Conservation (phyloP, 257 asterid species). For the Solanum neorickii region DNA sequence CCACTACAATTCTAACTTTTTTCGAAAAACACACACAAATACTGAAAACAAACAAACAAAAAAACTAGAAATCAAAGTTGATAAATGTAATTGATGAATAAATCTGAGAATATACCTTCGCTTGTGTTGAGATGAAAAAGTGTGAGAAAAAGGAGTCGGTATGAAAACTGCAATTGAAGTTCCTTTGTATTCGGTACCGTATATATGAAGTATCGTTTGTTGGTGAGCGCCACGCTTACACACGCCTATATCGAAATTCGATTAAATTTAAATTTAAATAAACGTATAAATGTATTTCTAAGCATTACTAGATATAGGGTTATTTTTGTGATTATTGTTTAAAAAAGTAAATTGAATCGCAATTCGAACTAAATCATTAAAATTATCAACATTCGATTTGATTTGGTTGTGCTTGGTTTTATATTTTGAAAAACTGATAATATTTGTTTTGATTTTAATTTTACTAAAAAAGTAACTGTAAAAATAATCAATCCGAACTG, state of each 20-base stretch:
- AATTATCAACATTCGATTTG: too few species aligned
- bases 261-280: too few species aligned
- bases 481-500: too few species aligned
- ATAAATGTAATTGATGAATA: not conserved
- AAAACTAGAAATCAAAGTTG: not conserved
- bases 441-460: too few species aligned
- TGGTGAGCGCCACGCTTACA: not conserved
- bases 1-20: not conserved
- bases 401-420: too few species aligned
- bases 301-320: too few species aligned
- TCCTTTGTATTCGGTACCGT: not conserved
- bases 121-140: not conserved
- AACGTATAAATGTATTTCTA: fast-evolving
- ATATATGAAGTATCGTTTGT: not conserved
- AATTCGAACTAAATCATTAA: too few species aligned
- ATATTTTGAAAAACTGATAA: too few species aligned
- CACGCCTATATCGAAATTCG: too few species aligned
- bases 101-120: not conserved
- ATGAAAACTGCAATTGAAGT: not conserved
- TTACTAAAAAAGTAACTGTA: too few species aligned
- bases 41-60: not conserved
- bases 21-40: not conserved
- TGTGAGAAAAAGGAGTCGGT: not conserved
- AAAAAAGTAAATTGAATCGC: too few species aligned
- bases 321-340: too few species aligned